Evolutionary conservation across 1,284 basidiomycete genomes (phyloP).

Genomic region (Clitocybe nebularis): DNA sequence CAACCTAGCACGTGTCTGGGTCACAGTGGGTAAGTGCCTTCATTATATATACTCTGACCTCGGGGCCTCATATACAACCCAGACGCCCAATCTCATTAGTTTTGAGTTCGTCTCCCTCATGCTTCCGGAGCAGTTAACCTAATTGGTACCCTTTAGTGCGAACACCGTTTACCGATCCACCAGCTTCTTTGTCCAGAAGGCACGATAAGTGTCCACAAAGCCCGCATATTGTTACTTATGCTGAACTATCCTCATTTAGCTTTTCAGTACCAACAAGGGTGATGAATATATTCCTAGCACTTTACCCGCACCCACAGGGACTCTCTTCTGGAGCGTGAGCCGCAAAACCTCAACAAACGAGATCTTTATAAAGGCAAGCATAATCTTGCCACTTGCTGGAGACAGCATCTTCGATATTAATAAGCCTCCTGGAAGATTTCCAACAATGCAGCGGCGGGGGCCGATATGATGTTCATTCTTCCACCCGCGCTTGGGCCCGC

Average conservation of each 20-base stretch:
- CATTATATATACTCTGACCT: no score
- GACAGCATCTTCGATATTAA: background rate
- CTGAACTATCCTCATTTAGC: constrained; percentile 34
- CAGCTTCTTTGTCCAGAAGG: constrained; percentile 66
- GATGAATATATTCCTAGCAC: constrained; percentile 64
- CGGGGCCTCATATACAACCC: no score
- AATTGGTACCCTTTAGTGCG: constrained; percentile 42
- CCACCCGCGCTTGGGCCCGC: constrained; percentile 55
- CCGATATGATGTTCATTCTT: constrained; percentile 46
- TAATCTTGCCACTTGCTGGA: background rate
- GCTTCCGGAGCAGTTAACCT: no score
- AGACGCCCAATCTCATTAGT: constrained; percentile 63
- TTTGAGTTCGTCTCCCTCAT: constrained; percentile 65
- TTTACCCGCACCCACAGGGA: constrained; percentile 43
- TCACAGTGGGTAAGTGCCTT: constrained; percentile 58
- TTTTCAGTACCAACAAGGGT: constrained; percentile 60
- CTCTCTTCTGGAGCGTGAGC: constrained; percentile 61
- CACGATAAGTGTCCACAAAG: no score
- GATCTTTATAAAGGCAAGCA: constrained; percentile 54
- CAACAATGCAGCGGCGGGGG: constrained; percentile 41
- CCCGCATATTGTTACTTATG: no score
- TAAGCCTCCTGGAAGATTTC: constrained; percentile 36
- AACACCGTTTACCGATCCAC: constrained; percentile 52
- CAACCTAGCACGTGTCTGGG: constrained; percentile 49
- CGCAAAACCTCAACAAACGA: constrained; percentile 33